A percentile compares a stretch with the other conserved stretches of the same genome.
phyloP scores from a whole-genome alignment of 768 basidiomycete genomes.

The Leucocoprinus sp. region DNA sequence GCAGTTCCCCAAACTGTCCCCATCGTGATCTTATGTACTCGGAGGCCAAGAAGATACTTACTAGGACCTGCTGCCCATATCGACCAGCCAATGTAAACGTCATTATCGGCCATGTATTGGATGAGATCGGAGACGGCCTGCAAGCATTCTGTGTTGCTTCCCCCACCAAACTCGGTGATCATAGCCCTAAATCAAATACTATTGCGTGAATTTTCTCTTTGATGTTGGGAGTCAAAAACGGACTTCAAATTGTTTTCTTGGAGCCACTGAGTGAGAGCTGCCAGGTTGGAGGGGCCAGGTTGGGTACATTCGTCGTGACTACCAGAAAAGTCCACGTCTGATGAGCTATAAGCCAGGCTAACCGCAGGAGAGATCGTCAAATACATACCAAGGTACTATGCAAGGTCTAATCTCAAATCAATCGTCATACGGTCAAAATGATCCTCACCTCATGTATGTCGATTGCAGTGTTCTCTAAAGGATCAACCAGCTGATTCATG shows the following conservation, averaged over 20 bases:
- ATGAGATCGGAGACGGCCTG: conserved; percentile 34
- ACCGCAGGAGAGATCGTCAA: neutral
- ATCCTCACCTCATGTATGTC: conserved; percentile 34
- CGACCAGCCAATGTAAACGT: conserved; percentile 39
- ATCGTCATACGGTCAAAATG: neutral
- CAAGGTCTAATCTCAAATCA: too few species aligned
- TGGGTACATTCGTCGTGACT: conserved; percentile 33
- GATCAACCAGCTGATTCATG: conserved; percentile 32
- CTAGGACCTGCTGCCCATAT: conserved; percentile 42
- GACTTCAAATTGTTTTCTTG: conserved; percentile 35
- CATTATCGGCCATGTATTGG: conserved; percentile 30
- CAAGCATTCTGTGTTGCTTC: conserved; percentile 34
- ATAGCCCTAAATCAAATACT: conserved; percentile 26
- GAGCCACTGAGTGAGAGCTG: conserved; percentile 33
- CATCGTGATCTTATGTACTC: neutral
- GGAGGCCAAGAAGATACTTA: conserved; percentile 16
- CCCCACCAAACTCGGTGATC: conserved; percentile 38
- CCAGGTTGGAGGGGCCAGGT: conserved; percentile 37
- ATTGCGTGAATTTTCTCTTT: neutral
- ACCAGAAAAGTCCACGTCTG: conserved; percentile 37
- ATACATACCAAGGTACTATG: conserved; percentile 8
- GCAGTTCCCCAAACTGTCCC: conserved; percentile 33
- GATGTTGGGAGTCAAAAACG: conserved; percentile 1
- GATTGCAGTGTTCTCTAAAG: conserved; percentile 34
- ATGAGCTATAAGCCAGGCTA: neutral